Evolutionary conservation across 2,329 filamentous ascomycete genomes (phyloP).

Genomic region (Coniochaeta ligniaria): DNA sequence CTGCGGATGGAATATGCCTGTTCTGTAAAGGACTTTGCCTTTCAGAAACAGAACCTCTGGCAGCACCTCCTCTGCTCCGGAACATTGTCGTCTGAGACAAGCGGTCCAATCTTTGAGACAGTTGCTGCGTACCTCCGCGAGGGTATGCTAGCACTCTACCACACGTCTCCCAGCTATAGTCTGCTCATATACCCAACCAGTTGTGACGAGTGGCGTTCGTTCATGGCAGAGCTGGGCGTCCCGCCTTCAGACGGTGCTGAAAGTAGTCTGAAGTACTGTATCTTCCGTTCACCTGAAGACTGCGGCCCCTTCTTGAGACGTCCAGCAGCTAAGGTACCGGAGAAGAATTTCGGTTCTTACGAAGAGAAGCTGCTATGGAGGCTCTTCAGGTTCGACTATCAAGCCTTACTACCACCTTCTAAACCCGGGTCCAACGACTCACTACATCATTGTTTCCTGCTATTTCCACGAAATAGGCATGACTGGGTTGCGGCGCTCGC

Average conservation of each 20-base stretch:
- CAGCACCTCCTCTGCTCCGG: slow-evolving; percentile 16
- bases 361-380: slow-evolving; percentile 13
- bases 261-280: slow-evolving; percentile 24
- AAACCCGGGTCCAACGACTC: background rate
- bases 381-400: slow-evolving; percentile 22
- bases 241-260: slow-evolving; percentile 4
- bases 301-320: slow-evolving; percentile 8
- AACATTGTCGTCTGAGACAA: slow-evolving; percentile 8
- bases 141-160: slow-evolving; percentile 28
- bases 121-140: slow-evolving; percentile 26
- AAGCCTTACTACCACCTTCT: slow-evolving; percentile 15
- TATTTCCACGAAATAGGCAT: slow-evolving; percentile 34
- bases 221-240: slow-evolving; percentile 8
- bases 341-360: background rate
- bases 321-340: background rate
- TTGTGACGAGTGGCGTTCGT: slow-evolving; percentile 24
- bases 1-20: slow-evolving; percentile 21
- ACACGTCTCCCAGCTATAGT: slow-evolving; percentile 21
- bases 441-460: slow-evolving; percentile 35
- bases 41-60: slow-evolving; percentile 8
- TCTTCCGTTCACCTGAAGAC: slow-evolving; percentile 25
- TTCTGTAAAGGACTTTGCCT: slow-evolving; percentile 16
- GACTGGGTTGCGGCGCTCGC: slow-evolving; percentile 29
- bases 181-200: slow-evolving; percentile 31
- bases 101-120: slow-evolving; percentile 13